Conservation (phyloP, 192 early-diverging fungal species). For the Coemansia brasiliensis region DNA sequence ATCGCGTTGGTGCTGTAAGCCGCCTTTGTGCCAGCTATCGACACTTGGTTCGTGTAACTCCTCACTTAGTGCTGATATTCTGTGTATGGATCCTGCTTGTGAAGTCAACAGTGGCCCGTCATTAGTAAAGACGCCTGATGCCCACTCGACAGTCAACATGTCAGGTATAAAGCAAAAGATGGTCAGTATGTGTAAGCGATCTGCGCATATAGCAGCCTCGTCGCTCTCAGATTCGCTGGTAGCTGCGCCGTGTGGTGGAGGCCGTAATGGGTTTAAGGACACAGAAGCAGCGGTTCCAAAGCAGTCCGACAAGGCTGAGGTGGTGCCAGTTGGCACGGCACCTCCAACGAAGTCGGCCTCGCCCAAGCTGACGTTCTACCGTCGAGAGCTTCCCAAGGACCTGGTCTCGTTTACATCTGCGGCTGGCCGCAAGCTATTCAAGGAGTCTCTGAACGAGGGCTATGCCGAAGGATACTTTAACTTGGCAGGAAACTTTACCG, state of each 20-base stretch:
- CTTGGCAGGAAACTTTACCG: constrained; percentile 85
- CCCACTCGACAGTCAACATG: neutral
- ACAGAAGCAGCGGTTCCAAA: neutral
- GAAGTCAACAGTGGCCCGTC: neutral
- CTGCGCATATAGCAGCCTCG: neutral
- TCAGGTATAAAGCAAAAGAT: constrained; percentile 26
- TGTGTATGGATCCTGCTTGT: neutral
- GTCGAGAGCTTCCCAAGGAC: constrained; percentile 63
- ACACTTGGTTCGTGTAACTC: neutral
- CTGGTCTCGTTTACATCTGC: constrained; percentile 79
- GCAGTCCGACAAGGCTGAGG: neutral
- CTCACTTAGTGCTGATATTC: neutral
- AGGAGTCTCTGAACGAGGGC: constrained; percentile 70
- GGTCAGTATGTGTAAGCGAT: constrained; percentile 23
- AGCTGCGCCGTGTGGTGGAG: constrained; percentile 2
- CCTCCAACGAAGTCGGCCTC: neutral
- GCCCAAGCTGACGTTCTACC: constrained; percentile 59
- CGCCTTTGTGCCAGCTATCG: constrained; percentile 4
- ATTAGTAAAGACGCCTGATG: neutral
- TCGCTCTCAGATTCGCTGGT: neutral
- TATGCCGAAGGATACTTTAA: constrained; percentile 86
- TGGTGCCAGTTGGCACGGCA: neutral
- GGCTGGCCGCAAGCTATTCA: constrained; percentile 76
- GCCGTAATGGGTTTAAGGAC: too few relatives aligned
- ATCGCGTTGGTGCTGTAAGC: neutral